Percentiles rank a stretch among this genome's conserved stretches.
Conservation (phyloP, 129 eudicot species). For the Gnaphalium uliginosum region DNA sequence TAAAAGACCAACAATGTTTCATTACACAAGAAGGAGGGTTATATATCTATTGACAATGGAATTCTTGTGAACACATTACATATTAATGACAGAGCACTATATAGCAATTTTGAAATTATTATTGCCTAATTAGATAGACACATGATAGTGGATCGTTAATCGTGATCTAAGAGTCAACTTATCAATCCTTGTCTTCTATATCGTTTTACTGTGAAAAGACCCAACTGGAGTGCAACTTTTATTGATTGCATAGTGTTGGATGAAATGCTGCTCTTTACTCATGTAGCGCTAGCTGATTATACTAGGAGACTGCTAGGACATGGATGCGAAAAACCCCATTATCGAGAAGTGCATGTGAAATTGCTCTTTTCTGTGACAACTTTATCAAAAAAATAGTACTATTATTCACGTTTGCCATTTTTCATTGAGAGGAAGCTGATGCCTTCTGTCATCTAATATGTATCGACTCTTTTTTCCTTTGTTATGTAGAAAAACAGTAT, state of each 20-base stretch:
- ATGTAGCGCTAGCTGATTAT: not conserved
- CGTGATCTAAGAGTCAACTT: not conserved
- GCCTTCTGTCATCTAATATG: not conserved
- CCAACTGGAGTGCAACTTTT: not conserved
- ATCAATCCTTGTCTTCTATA: not conserved
- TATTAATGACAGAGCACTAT: not conserved
- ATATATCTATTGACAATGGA: not conserved
- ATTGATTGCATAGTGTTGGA: not conserved
- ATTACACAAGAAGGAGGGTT: not conserved
- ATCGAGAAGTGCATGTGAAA: not conserved
- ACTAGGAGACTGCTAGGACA: not conserved
- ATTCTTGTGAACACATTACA: not conserved
- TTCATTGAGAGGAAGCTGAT: not conserved
- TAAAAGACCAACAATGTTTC: not conserved
- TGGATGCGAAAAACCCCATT: not conserved
- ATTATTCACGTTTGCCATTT: not conserved
- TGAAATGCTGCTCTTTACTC: not conserved
- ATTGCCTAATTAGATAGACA: not conserved
- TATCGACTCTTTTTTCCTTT: not conserved
- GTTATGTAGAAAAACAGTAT: conserved; percentile 60
- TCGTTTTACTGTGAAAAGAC: not conserved
- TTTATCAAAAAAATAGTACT: not conserved
- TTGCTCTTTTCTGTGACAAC: not conserved
- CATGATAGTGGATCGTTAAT: not conserved
- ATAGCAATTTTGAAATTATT: not conserved